A percentile compares a stretch with the other conserved stretches of the same genome.
These are phyloP conservation scores for Gossypium sturtianum DNA, from an alignment of 345 rosid species.

Conservation along the genomic window DNA sequence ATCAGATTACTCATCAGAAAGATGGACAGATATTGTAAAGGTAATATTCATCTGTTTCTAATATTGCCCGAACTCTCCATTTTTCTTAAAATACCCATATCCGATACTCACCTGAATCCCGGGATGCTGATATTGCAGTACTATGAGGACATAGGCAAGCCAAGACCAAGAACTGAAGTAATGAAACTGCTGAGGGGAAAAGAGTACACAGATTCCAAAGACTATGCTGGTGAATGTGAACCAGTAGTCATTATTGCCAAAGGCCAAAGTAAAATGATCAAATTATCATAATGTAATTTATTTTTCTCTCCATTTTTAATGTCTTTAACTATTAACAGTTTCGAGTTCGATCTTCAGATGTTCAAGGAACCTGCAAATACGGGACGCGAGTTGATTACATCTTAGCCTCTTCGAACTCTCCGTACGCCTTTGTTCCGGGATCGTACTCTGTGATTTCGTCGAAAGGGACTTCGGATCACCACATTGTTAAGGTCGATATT, in stretches of 20 bases:
- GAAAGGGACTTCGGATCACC: slow-evolving; percentile 92
- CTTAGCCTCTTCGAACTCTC: slow-evolving; percentile 53
- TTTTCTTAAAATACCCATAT: neutral
- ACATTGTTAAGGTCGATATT: slow-evolving; percentile 81
- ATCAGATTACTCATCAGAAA: slow-evolving; percentile 71
- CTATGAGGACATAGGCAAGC: slow-evolving; percentile 82
- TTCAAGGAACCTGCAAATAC: slow-evolving; percentile 96
- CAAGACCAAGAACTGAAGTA: slow-evolving; percentile 70
- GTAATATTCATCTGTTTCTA: slow-evolving; percentile 21
- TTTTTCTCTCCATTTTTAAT: neutral
- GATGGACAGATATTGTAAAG: slow-evolving; percentile 86
- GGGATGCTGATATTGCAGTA: slow-evolving; percentile 37
- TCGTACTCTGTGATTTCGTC: slow-evolving; percentile 83
- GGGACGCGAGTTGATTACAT: slow-evolving; percentile 88
- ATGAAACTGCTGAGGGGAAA: slow-evolving; percentile 55
- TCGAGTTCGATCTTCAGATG: slow-evolving; percentile 36
- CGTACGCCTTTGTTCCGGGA: slow-evolving; percentile 63
- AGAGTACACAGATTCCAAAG: slow-evolving; percentile 67
- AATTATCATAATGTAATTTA: neutral
- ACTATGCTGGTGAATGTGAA: slow-evolving; percentile 79
- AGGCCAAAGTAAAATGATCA: slow-evolving; percentile 64
- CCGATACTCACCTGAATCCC: neutral
- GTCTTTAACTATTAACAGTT: neutral
- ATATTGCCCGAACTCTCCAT: neutral
- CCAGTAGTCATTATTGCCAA: slow-evolving; percentile 92